These are phyloP conservation scores for Lentinus polychrous DNA, from an alignment of 1,284 basidiomycete genomes.

Conservation along the genomic window DNA sequence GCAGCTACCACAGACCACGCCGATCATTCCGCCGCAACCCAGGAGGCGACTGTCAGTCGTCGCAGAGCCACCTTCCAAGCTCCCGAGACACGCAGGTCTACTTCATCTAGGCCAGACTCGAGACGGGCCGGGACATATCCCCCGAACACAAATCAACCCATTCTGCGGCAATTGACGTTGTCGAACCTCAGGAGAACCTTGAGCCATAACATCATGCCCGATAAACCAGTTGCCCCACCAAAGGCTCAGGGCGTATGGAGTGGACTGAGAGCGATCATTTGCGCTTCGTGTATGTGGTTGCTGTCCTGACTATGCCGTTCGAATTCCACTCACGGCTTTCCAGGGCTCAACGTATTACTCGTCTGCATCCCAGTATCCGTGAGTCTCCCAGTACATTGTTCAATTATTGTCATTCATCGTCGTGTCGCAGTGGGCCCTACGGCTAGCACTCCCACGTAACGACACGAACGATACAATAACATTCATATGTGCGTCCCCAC, in stretches of 20 bases:
- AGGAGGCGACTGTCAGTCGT: too few species aligned
- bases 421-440: conserved; percentile 59
- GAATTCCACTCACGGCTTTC: conserved; percentile 3
- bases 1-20: too few species aligned
- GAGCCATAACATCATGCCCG: conserved; percentile 14
- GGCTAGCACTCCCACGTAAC: conserved; percentile 46
- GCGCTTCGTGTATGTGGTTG: conserved; percentile 44
- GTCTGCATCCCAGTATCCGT: conserved; percentile 68
- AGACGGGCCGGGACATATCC: too few species aligned
- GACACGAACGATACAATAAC: conserved; percentile 48
- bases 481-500: conserved; percentile 59
- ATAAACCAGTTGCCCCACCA: conserved; percentile 29
- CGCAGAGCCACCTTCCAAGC: too few species aligned
- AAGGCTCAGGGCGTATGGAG: conserved; percentile 29
- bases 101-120: too few species aligned
- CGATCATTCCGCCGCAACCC: too few species aligned
- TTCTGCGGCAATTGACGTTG: not conserved
- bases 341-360: conserved; percentile 62
- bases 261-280: conserved; percentile 43
- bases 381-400: conserved; percentile 19
- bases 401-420: not conserved
- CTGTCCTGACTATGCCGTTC: conserved; percentile 3
- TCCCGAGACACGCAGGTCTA: too few species aligned
- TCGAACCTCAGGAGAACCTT: not conserved
- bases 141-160: too few species aligned